A percentile compares a stretch with the other conserved stretches of the same genome.
phyloP scores from a whole-genome alignment of 306 rosid species.

The Corylus heterophylla region DNA sequence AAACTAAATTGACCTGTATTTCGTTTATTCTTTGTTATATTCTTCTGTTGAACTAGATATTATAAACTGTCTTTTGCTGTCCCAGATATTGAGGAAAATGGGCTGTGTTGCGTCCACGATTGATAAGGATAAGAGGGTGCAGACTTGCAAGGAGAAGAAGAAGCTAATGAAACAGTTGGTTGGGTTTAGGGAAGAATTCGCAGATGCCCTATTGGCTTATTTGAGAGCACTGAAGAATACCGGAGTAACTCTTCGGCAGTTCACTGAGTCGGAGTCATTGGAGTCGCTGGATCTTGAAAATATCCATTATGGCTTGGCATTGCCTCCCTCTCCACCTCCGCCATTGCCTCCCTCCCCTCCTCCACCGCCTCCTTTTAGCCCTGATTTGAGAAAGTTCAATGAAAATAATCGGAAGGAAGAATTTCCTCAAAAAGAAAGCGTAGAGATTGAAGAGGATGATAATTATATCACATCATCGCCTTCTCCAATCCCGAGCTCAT shows the following conservation, averaged over 20 bases:
- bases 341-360: conserved; percentile 64
- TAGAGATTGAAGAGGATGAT: conserved; percentile 37
- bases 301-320: conserved; percentile 36
- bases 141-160: conserved; percentile 76
- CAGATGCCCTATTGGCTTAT: conserved; percentile 71
- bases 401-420: conserved; percentile 31
- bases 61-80: conserved; percentile 16
- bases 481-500: conserved; percentile 34
- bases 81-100: conserved; percentile 44
- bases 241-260: conserved; percentile 82
- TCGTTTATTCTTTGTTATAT: conserved; percentile 18
- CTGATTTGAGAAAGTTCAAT: conserved; percentile 38
- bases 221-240: conserved; percentile 71
- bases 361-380: conserved; percentile 58
- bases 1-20: conserved; percentile 12
- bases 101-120: conserved; percentile 78
- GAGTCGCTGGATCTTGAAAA: conserved; percentile 72
- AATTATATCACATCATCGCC: conserved; percentile 23
- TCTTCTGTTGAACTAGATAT: conserved; percentile 10
- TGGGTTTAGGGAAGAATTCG: conserved; percentile 65
- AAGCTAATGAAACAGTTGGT: conserved; percentile 70
- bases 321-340: conserved; percentile 57
- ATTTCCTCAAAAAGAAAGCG: conserved; percentile 33
- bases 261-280: conserved; percentile 74
- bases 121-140: conserved; percentile 67